Base-by-base conservation (phyloP, 768 basidiomycete species). In the Scleroderma citrinum region DNA sequence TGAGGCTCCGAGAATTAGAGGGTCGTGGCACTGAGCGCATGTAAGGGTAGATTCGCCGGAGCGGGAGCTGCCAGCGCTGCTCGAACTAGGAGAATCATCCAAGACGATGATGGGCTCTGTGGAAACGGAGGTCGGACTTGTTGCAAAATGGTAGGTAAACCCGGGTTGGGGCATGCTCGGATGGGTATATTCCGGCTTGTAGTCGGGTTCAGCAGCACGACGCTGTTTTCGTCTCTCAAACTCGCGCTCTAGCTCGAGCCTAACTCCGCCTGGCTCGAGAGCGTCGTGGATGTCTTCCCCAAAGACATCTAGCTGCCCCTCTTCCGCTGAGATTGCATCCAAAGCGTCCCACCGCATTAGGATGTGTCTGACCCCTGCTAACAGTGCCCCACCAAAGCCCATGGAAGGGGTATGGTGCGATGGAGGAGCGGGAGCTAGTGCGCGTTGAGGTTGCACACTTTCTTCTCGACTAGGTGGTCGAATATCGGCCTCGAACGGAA, bases 81-180 rank as follows among this genome's bases (percentile, higher is more conserved):
- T 56, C 20, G 57, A 50, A 3, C 52, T 51, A 17, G 44, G 59
- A 48, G 45, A 69, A 44, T 76, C 77, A 39, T 79, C 72, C n/a
- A 83, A 70, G 21, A 79, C 67, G 17, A 72, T 72, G 32, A 44
- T 32, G 20, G 57, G 30, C 3, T 52, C 36, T n/a, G 74, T 69
- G n/a, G 65, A 60, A 11, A 68, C 56, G 13, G 66, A 59, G 4
- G 55, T 42, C 7, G 60, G 56, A 20, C 32, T 20, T 19, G 72
- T 71, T 3, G 74, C 75, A 63, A 91, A 88, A 59, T 87, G 77
- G 56, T 76, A 76, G 1, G 82, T 79, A 61, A 85, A 89, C 1
- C 85, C 86, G n/a, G 81, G 68, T 13, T 75, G 69, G 6, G 78
- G 69, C 5, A 64, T 66, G 10, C 63, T 62, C 2, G 83, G 77